Evolutionary conservation across 352 stramenopile species (phyloP).

Genomic region (Phytopythium delawarense): DNA sequence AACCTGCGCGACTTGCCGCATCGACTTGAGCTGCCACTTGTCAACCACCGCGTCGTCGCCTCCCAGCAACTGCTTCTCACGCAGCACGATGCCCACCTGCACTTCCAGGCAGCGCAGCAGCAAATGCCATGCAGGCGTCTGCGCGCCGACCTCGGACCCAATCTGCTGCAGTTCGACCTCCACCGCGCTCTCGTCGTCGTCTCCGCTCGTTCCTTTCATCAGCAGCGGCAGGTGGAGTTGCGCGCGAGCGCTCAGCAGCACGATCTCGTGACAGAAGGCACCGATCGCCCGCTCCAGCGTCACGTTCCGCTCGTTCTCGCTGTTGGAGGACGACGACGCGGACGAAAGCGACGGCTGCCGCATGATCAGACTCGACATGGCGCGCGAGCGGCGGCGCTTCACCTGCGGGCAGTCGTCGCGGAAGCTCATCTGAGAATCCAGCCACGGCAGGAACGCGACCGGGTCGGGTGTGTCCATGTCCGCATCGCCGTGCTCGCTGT

Average conservation of each 20-base stretch:
- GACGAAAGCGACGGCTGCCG: constrained; percentile 28
- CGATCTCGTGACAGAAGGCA: constrained; percentile 56
- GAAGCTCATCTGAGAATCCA: constrained; percentile 51
- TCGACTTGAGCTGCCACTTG: constrained; percentile 45
- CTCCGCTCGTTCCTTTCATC: constrained; percentile 24
- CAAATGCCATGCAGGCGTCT: constrained; percentile 51
- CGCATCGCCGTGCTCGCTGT: constrained; percentile 30
- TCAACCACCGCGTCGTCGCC: constrained; percentile 24
- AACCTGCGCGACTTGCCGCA: constrained; percentile 48
- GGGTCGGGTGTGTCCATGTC: constrained; percentile 18
- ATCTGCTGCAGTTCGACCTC: constrained; percentile 53
- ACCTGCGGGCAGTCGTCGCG: constrained; percentile 33
- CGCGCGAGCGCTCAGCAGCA: constrained; percentile 36
- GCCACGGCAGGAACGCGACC: constrained; percentile 39
- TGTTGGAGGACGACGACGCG: constrained; percentile 24
- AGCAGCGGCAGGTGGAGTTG: constrained; percentile 52
- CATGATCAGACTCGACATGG: constrained; percentile 32
- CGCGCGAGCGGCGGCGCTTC: constrained; percentile 33
- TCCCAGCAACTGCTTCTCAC: constrained; percentile 33
- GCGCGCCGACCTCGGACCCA: constrained; percentile 29
- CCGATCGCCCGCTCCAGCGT: constrained; percentile 35
- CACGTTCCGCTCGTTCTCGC: constrained; percentile 24
- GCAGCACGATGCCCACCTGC: constrained; percentile 45
- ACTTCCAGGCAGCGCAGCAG: constrained; percentile 54
- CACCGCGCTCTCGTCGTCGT: constrained; percentile 36